A percentile compares a stretch with the other conserved stretches of the same genome.
Evolutionary conservation across 306 rosid genomes (phyloP).

Genomic region (Quercus rubra): DNA sequence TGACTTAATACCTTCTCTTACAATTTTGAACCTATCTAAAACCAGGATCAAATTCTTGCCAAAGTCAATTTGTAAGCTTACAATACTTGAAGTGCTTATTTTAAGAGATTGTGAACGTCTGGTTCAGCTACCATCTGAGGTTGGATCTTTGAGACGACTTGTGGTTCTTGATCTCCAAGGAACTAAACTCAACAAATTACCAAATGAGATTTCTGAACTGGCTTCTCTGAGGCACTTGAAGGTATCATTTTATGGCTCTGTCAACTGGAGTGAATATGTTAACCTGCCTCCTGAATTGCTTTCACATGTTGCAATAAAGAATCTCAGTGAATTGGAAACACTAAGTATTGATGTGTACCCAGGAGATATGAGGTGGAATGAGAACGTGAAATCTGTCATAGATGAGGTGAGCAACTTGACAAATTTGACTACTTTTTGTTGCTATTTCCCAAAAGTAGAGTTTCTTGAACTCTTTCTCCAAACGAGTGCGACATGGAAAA

Average conservation of each 20-base stretch:
- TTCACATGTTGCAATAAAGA: neutral
- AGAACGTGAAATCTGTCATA: neutral
- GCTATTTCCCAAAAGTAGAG: neutral
- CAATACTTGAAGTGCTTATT: neutral
- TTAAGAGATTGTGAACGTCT: neutral
- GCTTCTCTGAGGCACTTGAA: neutral
- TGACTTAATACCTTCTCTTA: neutral
- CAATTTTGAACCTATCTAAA: neutral
- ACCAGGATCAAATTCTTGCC: neutral
- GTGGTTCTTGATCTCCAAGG: constrained; percentile 6
- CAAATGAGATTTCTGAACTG: neutral
- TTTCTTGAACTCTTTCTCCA: neutral
- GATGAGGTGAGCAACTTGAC: neutral
- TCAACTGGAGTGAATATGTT: neutral
- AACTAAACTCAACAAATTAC: neutral
- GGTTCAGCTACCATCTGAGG: neutral
- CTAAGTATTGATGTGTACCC: neutral
- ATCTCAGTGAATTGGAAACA: neutral
- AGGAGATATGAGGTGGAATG: neutral
- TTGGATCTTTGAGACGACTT: neutral
- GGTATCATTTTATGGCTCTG: neutral
- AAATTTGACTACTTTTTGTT: neutral
- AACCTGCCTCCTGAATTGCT: neutral
- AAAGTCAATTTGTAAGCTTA: neutral
- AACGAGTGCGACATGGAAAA: neutral